A percentile compares a stretch with the other conserved stretches of the same genome.
Evolutionary conservation across 2,329 filamentous ascomycete species (phyloP).

Genomic region (Pseudogymnoascus sp.): DNA sequence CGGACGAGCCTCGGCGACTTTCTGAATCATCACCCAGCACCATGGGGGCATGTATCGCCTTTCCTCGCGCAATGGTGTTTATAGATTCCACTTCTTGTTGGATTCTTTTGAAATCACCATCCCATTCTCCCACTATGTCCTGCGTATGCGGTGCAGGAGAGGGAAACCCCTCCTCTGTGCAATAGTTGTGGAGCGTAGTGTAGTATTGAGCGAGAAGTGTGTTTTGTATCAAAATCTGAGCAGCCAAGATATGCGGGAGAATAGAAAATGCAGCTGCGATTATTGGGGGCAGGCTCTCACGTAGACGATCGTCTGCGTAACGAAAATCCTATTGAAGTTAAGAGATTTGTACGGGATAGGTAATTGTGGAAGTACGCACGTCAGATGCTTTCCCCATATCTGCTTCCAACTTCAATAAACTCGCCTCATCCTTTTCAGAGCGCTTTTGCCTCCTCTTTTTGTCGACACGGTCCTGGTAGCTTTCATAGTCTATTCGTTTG

Average conservation of each 20-base stretch:
- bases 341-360: constrained; percentile 11
- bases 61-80: constrained; percentile 57
- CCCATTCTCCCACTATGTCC: constrained; percentile 61
- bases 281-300: constrained; percentile 62
- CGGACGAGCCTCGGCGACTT: constrained; percentile 20
- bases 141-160: constrained; percentile 67
- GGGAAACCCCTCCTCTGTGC: constrained; percentile 59
- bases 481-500: constrained; percentile 74
- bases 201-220: constrained; percentile 71
- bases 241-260: constrained; percentile 63
- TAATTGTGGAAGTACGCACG: constrained; percentile 35
- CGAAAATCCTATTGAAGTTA: constrained; percentile 54
- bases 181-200: constrained; percentile 68
- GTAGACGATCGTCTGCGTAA: constrained; percentile 66
- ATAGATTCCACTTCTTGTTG: constrained; percentile 63
- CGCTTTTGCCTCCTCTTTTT: constrained; percentile 63
- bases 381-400: constrained; percentile 61
- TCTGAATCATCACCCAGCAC: constrained; percentile 28
- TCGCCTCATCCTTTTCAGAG: constrained; percentile 65
- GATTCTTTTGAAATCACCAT: constrained; percentile 53
- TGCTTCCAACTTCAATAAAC: constrained; percentile 62
- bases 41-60: constrained; percentile 51
- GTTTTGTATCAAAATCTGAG: constrained; percentile 71
- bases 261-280: constrained; percentile 64
- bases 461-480: constrained; percentile 64